Conservation (phyloP, 106 monocot species). For the Triglochin maritima region DNA sequence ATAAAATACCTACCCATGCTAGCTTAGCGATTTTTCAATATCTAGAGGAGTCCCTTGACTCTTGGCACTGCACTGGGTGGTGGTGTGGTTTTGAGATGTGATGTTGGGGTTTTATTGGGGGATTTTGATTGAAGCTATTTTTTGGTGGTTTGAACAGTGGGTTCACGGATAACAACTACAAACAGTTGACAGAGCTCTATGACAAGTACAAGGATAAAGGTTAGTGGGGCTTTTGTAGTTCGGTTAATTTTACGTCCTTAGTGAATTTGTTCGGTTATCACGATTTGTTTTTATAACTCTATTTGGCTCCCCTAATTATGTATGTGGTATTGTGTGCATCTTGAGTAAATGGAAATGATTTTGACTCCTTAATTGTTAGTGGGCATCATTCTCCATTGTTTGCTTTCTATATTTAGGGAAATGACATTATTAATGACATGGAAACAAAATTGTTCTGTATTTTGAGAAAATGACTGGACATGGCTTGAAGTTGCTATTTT, state of each 20-base stretch:
- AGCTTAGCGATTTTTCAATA: no score
- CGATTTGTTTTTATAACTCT: not conserved
- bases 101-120: not conserved
- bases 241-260: not conserved
- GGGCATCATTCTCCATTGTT: not conserved
- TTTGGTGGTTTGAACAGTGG: constrained; percentile 39
- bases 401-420: no score
- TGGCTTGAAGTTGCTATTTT: no score
- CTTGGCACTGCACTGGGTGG: no score
- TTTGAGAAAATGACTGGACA: no score
- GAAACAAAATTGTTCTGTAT: no score
- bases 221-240: constrained; percentile 7
- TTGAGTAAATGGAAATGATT: not conserved
- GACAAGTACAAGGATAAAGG: constrained; percentile 70
- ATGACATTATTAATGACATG: no score
- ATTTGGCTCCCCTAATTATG: not conserved
- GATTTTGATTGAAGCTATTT: not conserved
- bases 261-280: not conserved
- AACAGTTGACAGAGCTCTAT: constrained; percentile 73
- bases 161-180: constrained; percentile 79
- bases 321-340: not conserved
- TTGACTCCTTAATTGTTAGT: not conserved
- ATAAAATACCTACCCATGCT: no score
- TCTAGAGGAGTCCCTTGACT: no score
- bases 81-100: not conserved